Evolutionary conservation across 345 rosid species (phyloP), one percentile per base, ranked within the genome.

Genomic region (Arabidopsis arenosa): DNA sequence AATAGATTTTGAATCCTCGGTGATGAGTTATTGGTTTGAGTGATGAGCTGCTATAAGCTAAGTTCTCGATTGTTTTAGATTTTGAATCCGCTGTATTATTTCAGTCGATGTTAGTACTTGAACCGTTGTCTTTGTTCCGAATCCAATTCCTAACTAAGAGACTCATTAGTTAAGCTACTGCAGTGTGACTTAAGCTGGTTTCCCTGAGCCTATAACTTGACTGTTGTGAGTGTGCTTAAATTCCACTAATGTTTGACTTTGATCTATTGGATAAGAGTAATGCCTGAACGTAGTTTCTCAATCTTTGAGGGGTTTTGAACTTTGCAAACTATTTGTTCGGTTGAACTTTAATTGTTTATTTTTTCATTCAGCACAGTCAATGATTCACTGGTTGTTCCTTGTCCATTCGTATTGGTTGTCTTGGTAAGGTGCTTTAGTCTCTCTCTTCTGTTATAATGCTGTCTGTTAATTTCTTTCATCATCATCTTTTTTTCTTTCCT

Each of bases 331-430:
- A 21, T 72, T 63, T 73, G 14, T 30, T 55, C 39, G 63, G 44
- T 70, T 57, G 44, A 23, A 56, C 45, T 63, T 63, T n/a, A 63
- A 21, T 47, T 63, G 13, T 7, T 54, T 63, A 2, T 43, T 43
- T 52, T 70, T 56, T 39, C 30, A 32, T 65, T 69, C 58, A 69
- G 64, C 21, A 9, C 66, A 63, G 58, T 63, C 70, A 55, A 70
- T 62, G 80, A 45, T 70, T 53, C 75, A 62, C 59, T 76, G 71
- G 66, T 63, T 54, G 71, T 70, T 70, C 66, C 71, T 70, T 69
- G 18, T 70, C 28, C 70, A 44, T 63, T 63, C 48, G 15, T 57
- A 54, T 37, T 76, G 75, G 53, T 63, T 63, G 63, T 70, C 21
- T 70, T 55, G 71, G 65, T 56, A 53, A 70, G 71, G 14, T 62